These are phyloP conservation scores for Brassica hybrid DNA, from an alignment of 441 rosid species.

Conservation along the genomic window DNA sequence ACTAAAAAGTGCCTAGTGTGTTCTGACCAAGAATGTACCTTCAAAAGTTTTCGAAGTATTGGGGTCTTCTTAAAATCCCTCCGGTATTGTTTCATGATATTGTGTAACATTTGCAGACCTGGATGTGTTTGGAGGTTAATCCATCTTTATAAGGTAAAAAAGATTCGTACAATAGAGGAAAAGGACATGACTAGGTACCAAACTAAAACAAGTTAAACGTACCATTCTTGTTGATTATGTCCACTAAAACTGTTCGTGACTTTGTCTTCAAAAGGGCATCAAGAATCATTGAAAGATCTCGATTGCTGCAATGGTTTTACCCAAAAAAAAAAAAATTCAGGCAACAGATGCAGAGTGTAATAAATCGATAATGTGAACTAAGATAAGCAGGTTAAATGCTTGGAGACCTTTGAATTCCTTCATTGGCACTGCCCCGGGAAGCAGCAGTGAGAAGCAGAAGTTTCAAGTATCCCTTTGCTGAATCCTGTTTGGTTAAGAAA, in stretches of 20 bases:
- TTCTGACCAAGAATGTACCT: conserved; percentile 55
- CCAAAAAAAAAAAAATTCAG: conserved; percentile 34
- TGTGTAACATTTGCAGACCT: conserved; percentile 63
- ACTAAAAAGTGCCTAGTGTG: conserved; percentile 16
- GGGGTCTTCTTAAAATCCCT: conserved; percentile 95
- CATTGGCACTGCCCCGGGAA: conserved; percentile 71
- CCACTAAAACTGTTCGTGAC: conserved; percentile 76
- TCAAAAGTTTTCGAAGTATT: conserved; percentile 94
- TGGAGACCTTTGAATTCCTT: conserved; percentile 91
- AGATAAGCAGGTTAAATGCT: conserved; percentile 30
- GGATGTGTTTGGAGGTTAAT: conserved; percentile 40
- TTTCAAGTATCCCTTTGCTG: conserved; percentile 92
- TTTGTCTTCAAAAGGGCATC: conserved; percentile 97
- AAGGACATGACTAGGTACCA: conserved; percentile 16
- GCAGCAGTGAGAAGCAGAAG: conserved; percentile 97
- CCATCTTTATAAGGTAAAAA: conserved; percentile 22
- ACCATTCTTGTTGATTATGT: conserved; percentile 95
- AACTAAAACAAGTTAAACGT: conserved; percentile 40
- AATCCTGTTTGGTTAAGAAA: conserved; percentile 62
- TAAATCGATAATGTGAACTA: conserved; percentile 22
- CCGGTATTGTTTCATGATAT: conserved; percentile 76
- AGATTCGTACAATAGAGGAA: conserved; percentile 17
- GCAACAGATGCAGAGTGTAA: conserved; percentile 48
- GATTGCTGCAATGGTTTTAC: conserved; percentile 72
- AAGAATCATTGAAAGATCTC: conserved; percentile 98